Evolutionary conservation across 768 basidiomycete species (phyloP), one percentile per base, ranked within the genome.

Genomic region (Crucibulum laeve): DNA sequence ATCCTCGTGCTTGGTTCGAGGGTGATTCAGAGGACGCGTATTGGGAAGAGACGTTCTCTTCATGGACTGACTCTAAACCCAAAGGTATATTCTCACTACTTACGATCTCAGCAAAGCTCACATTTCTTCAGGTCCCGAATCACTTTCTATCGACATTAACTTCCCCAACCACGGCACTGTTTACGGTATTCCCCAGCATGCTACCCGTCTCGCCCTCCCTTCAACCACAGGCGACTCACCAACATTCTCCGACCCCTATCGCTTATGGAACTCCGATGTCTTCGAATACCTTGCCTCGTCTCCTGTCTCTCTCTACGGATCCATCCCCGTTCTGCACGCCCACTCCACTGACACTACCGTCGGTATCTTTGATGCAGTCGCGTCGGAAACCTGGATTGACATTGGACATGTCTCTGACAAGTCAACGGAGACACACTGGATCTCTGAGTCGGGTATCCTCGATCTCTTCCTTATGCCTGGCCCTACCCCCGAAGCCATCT

Each of bases 101-200:
- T 24, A 19, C 7, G 10, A 26, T 34, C 25, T 2, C 25, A n/a
- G 30, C 48, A 25, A 46, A 15, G 25, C 4, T 15, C n/a, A 44
- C 48, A 46, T n/a, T 39, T 32, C 34, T 15, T n/a, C 49, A 97
- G 95, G 96, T 10, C 96, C 96, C 23, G 93, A 99, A 63, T 92
- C 89, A 0, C 76, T 97, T 45, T 91, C 87, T 0, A 60, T 99
- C 46, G 96, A 99, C 53, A 86, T 99, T 54, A 79, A 79, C 40
- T 98, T 98, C 76, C 95, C 95, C 0, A 85, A 81, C 45, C 91
- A 93, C 46, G 82, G 81, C 23, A 86, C 90, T 38, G 84, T 97
- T 45, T 99, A 92, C 53, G 96, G 96, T 44, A 94, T 99, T 33
- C 94, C 96, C 10, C 91, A 99, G 63, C 96, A 93, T 51, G 95